phyloP scores from a whole-genome alignment of 2,329 filamentous ascomycete genomes.

The Sporothrix brasiliensis region DNA sequence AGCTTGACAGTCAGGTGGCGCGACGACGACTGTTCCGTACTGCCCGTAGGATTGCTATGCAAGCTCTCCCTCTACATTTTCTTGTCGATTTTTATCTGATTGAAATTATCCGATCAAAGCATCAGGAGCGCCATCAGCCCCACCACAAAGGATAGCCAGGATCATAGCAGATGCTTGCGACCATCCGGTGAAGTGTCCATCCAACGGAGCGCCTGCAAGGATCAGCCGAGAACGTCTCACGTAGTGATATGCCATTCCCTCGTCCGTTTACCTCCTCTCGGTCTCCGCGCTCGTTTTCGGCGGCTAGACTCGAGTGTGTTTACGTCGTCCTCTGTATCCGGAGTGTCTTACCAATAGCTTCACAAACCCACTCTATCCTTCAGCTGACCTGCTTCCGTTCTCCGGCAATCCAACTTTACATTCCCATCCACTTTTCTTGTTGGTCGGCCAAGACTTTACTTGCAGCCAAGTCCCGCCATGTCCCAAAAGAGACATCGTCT shows the following conservation, averaged over 20 bases:
- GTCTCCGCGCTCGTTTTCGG: constrained; percentile 4
- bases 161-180: neutral
- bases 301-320: neutral
- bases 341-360: neutral
- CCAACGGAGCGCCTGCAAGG: neutral
- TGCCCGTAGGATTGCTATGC: neutral
- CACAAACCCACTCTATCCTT: neutral
- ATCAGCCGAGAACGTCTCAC: neutral
- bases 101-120: constrained; percentile 6
- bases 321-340: too few species aligned
- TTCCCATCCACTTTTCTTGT: neutral
- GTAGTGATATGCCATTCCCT: neutral
- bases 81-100: constrained; percentile 13
- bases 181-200: neutral
- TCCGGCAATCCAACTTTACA: neutral
- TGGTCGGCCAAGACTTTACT: constrained; percentile 8
- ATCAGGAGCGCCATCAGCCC: neutral
- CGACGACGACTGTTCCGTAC: constrained; percentile 5
- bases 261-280: neutral
- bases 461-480: neutral
- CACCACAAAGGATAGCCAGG: neutral
- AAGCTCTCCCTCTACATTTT: neutral
- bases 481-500: constrained; percentile 7
- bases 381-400: constrained; percentile 5
- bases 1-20: neutral